These are phyloP conservation scores for Monosporascus cannonballus DNA, from an alignment of 2,329 filamentous ascomycete genomes.

Conservation along the genomic window DNA sequence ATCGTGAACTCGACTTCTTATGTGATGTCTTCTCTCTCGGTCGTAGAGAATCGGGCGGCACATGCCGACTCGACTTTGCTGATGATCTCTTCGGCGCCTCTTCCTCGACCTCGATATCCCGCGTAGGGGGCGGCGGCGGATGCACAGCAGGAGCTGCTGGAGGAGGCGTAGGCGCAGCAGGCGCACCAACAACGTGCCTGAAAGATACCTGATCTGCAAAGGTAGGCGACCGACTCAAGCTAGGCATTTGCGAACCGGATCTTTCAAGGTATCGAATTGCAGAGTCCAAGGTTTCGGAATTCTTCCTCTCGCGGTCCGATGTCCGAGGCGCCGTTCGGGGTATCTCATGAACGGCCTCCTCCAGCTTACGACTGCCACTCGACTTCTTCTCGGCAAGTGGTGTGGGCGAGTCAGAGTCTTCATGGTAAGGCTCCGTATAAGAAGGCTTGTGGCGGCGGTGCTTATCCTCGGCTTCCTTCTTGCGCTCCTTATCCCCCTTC, in stretches of 20 bases:
- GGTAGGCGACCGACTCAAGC: conserved; percentile 16
- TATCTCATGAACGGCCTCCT: conserved; percentile 11
- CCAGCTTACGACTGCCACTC: conserved; percentile 18
- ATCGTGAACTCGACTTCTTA: conserved; percentile 17
- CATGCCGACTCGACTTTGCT: conserved; percentile 17
- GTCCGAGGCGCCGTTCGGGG: conserved; percentile 4
- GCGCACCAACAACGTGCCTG: conserved; percentile 10
- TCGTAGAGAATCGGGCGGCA: conserved; percentile 22
- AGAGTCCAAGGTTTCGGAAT: conserved; percentile 18
- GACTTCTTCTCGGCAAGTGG: conserved; percentile 21
- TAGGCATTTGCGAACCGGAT: conserved; percentile 18
- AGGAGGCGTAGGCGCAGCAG: conserved; percentile 26
- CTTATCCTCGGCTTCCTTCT: conserved; percentile 23
- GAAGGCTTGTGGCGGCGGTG: conserved; percentile 16
- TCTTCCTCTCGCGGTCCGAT: conserved; percentile 19
- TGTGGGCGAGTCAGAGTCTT: conserved; percentile 11
- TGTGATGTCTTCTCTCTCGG: conserved; percentile 24
- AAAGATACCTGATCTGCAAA: conserved; percentile 12
- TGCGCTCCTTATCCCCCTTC: conserved; percentile 23
- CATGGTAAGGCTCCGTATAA: conserved; percentile 16
- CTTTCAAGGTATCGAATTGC: conserved; percentile 22
- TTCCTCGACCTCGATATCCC: conserved; percentile 15
- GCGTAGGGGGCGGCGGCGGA: conserved; percentile 14
- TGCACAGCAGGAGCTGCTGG: conserved; percentile 17
- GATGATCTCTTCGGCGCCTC: conserved; percentile 19